Base-by-base conservation (phyloP, 305 asterid genomes). In the Plantago rigida region DNA sequence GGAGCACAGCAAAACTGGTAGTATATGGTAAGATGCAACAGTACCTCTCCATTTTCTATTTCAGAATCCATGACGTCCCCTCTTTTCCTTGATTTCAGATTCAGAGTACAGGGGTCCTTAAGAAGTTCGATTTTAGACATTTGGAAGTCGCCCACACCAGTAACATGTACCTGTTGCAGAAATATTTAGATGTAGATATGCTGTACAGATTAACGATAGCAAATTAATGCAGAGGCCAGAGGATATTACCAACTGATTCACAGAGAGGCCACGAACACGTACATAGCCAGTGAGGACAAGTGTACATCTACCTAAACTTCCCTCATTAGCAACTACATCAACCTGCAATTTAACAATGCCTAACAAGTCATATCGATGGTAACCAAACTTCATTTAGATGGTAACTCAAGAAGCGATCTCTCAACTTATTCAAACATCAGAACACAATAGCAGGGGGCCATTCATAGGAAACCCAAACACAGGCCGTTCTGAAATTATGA, bases 131-230 rank as follows among this genome's bases (percentile, higher is more conserved):
- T 80, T 73, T 83, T 86, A 51, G 87, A 79, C 72, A 88, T 47
- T 65, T 85, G 95, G 77, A 80, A 92, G 77, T 92, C 97, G 72
- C 99, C 99, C 56, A 93, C 95, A 73, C 97, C 97, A 60, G 99
- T 61, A 75, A 92, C 81, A 75, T 92, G 99, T 71, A 92, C 91
- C 99, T 92, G 81, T 77, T 74, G 66, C 63, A 72, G 61, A 73
- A 76, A 69, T 26, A 70, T 31, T 77, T 70, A 78, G 79, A 51
- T 54, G 60, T 47, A 29, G 72, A 77, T 77, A 51, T 54, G 62
- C 51, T 42, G 72, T 64, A 63, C 65, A 66, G 5, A 61, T 13
- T 36, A 50, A 48, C 42, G 29, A 10, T 14, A 15, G 63, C 59
- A 66, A 46, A 69, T 50, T 34, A 34, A 58, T 52, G 44, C 56